A percentile compares a stretch with the other conserved stretches of the same genome.
These are phyloP conservation scores for Leucaena leucocephala DNA, from an alignment of 306 rosid species.

Conservation along the genomic window DNA sequence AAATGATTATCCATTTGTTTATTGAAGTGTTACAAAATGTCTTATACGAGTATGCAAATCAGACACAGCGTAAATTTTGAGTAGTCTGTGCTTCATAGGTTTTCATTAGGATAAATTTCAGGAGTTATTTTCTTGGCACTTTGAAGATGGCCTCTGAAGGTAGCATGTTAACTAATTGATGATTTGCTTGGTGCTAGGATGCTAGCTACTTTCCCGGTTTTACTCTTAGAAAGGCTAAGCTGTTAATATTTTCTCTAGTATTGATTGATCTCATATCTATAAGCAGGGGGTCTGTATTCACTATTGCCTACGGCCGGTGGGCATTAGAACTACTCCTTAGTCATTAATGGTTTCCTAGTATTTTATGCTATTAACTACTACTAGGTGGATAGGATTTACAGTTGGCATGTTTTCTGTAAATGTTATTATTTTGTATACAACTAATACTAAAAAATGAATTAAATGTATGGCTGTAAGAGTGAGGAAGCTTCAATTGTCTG, in stretches of 20 bases:
- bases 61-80: background rate
- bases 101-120: background rate
- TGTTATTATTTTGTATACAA: background rate
- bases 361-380: background rate
- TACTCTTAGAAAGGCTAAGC: background rate
- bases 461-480: background rate
- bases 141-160: conserved; percentile 2
- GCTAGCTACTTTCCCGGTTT: background rate
- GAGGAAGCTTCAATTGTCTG: background rate
- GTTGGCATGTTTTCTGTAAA: background rate
- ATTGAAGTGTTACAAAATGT: background rate
- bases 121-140: background rate
- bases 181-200: background rate
- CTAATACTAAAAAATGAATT: background rate
- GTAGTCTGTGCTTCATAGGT: no score
- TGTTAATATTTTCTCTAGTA: background rate
- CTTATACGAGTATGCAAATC: background rate
- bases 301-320: no score
- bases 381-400: background rate
- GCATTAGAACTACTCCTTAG: background rate
- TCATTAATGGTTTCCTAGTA: background rate
- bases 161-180: background rate
- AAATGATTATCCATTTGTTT: background rate
- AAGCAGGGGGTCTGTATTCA: no score
- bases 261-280: background rate